Evolutionary conservation across 495 filamentous ascomycete genomes (phyloP).

Genomic region (Lepidopterella palustris): DNA sequence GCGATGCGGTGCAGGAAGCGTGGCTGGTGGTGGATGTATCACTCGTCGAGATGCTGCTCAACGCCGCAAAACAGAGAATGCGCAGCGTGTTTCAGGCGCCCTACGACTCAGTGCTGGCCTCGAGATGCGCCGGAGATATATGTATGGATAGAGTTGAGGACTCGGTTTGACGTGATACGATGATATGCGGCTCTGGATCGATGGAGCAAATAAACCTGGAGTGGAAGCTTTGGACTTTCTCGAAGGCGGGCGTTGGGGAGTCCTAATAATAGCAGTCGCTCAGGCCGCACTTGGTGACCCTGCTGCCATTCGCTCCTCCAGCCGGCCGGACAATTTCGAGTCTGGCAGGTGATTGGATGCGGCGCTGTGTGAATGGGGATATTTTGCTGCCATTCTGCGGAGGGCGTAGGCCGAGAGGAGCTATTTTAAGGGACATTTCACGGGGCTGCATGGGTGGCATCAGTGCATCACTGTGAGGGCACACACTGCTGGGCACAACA

Average conservation of each 20-base stretch:
- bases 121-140: neutral
- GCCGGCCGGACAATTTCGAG: neutral
- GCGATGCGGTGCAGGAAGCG: neutral
- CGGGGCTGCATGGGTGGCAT: neutral
- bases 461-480: too few relatives aligned
- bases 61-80: neutral
- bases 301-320: neutral
- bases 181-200: constrained; percentile 3
- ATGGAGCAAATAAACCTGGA: neutral
- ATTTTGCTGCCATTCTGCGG: neutral
- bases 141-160: neutral
- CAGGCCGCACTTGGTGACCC: neutral
- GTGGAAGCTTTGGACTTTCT: constrained; percentile 2
- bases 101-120: neutral
- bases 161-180: neutral
- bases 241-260: constrained; percentile 3
- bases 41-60: neutral
- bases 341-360: neutral
- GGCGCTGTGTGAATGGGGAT: neutral
- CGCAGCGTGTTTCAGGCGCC: neutral
- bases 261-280: neutral
- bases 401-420: neutral
- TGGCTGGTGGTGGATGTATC: neutral
- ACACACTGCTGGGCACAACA: too few relatives aligned
- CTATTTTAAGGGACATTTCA: constrained; percentile 4